A percentile compares a stretch with the other conserved stretches of the same genome.
Evolutionary conservation across 164 flowering plant species (phyloP).

Genomic region (Sedum album): DNA sequence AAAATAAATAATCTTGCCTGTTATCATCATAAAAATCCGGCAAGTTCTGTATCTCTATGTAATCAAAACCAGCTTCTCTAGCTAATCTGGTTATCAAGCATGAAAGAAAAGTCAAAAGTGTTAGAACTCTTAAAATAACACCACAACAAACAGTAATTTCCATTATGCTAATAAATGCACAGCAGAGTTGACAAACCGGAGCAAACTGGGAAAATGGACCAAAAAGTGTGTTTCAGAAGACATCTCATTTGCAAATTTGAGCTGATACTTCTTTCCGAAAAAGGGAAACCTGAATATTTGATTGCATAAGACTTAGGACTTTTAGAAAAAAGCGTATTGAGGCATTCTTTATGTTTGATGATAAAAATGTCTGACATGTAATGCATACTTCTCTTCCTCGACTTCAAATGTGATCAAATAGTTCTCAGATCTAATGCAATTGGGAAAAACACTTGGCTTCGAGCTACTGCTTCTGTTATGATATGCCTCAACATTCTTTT

Average conservation of each 20-base stretch:
- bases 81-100: constrained; percentile 56
- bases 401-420: constrained; percentile 93
- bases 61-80: constrained; percentile 94
- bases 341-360: background rate
- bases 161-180: background rate
- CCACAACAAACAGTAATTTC: background rate
- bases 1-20: constrained; percentile 46
- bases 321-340: background rate
- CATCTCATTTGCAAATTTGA: constrained; percentile 70
- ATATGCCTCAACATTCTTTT: constrained; percentile 94
- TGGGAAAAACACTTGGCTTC: constrained; percentile 80
- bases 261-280: constrained; percentile 89
- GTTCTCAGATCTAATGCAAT: constrained; percentile 83
- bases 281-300: constrained; percentile 71
- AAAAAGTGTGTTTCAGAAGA: constrained; percentile 76
- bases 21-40: constrained; percentile 96
- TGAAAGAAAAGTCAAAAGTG: background rate
- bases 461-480: constrained; percentile 64
- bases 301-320: background rate
- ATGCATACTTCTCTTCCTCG: constrained; percentile 88
- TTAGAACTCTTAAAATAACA: background rate
- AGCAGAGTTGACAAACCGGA: constrained; percentile 43
- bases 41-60: constrained; percentile 85
- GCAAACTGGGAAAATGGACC: constrained; percentile 95
- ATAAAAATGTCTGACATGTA: background rate